These are phyloP conservation scores for Xylariaceae sp. DNA, from an alignment of 2,329 filamentous ascomycete genomes.

Conservation along the genomic window DNA sequence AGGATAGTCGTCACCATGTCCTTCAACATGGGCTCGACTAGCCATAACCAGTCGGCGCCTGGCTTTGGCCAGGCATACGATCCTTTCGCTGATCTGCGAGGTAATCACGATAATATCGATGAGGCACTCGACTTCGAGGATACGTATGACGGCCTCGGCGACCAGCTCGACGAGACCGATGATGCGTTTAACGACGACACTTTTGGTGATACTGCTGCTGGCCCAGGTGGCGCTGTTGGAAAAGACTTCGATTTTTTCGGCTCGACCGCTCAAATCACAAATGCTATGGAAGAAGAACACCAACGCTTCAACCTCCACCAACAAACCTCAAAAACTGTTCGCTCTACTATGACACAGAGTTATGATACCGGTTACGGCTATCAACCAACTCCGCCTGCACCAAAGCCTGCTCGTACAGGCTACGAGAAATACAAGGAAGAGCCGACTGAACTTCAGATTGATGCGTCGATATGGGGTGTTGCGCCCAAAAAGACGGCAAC, in stretches of 20 bases:
- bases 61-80: constrained; percentile 86
- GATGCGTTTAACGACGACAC: constrained; percentile 98
- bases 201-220: constrained; percentile 65
- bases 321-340: constrained; percentile 57
- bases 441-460: constrained; percentile 88
- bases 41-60: constrained; percentile 71
- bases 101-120: constrained; percentile 63
- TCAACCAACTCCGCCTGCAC: constrained; percentile 49
- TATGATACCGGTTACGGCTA: constrained; percentile 42
- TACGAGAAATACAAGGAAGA: constrained; percentile 93
- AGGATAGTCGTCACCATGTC: constrained; percentile 21
- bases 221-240: constrained; percentile 63
- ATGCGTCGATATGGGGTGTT: constrained; percentile 90
- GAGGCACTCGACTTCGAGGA: constrained; percentile 82
- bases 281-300: constrained; percentile 90
- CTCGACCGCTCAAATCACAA: constrained; percentile 83
- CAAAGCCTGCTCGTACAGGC: constrained; percentile 74
- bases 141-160: constrained; percentile 93
- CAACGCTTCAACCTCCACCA: constrained; percentile 79
- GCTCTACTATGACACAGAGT: constrained; percentile 41
- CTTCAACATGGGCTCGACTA: constrained; percentile 57
- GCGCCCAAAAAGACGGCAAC: constrained; percentile 63
- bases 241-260: constrained; percentile 98
- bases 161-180: constrained; percentile 87
- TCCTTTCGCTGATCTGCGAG: constrained; percentile 83